Evolutionary conservation across 164 flowering plant species (phyloP), one percentile per base, ranked within the genome.

Genomic region (Magnolia officinalis): DNA sequence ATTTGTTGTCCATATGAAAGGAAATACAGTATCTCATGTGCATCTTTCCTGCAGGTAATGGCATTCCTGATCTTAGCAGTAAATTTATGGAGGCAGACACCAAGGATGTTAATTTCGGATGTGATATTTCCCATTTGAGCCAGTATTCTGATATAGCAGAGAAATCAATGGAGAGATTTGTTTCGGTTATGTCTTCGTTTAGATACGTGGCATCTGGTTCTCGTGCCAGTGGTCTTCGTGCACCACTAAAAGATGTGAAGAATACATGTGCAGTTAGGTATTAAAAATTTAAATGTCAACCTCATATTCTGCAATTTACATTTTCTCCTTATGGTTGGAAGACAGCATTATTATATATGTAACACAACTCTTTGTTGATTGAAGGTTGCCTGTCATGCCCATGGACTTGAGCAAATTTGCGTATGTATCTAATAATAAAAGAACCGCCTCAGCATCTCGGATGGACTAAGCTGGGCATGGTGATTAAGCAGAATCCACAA

Each of bases 171-270:
- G 92, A 91, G 50, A 90, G 79, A 70, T 92, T 94, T 87, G 92
- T 87, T 73, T 90, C 97, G 2, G 84, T 86, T 14, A 83, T 93
- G 78, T 88, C 97, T 78, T 86, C 97, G 71, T 91, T 88, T 78
- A 90, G 78, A 80, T 90, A 37, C 82, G 70, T 82, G 16, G 75
- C 90, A 69, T 83, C 90, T 75, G 98, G 99, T 75, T 92, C 98
- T 78, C 99, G 98, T 76, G 98, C 96, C 63, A 94, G 98, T 81
- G 99, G 99, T 71, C 95, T 96, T 31, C 95, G 98, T 70, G 91
- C 99, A 29, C 99, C 99, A 78, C 80, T 96, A 19, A 94, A 85
- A 84, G 98, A 93, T 76, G 86, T 91, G 6, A 80, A 75, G 24
- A 92, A 89, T 84, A 89, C 87, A 65, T 50, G 73, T 73, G 68